phyloP scores from a whole-genome alignment of 768 basidiomycete species.

The Auriculariales sp. region DNA sequence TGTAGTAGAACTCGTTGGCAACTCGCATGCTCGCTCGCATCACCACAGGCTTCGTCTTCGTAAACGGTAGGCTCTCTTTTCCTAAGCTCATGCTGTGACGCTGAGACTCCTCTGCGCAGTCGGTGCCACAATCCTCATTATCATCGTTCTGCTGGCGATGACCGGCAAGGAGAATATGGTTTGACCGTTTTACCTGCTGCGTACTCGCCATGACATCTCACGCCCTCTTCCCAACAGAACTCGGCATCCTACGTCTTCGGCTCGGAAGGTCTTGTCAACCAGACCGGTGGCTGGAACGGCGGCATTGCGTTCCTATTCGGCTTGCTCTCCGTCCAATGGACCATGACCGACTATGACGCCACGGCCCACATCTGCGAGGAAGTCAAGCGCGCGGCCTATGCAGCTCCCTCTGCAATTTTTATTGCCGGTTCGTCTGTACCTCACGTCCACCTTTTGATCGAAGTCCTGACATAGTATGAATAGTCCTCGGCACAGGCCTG shows the following conservation, averaged over 20 bases:
- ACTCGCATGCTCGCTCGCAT: slow-evolving; percentile 62
- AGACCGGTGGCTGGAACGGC: slow-evolving; percentile 64
- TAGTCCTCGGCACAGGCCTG: slow-evolving; percentile 60
- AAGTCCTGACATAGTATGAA: no score
- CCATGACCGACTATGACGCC: slow-evolving; percentile 69
- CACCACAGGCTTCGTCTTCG: slow-evolving; percentile 68
- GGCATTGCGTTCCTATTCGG: slow-evolving; percentile 79
- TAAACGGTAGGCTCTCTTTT: slow-evolving; percentile 71
- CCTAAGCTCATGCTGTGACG: slow-evolving; percentile 21
- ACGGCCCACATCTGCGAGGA: slow-evolving; percentile 68
- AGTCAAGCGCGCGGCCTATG: slow-evolving; percentile 66
- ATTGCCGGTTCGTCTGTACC: slow-evolving; percentile 26
- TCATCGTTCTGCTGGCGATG: slow-evolving; percentile 22
- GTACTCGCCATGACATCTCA: slow-evolving; percentile 20
- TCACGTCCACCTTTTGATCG: neutral
- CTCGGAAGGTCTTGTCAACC: slow-evolving; percentile 55
- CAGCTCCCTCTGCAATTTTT: slow-evolving; percentile 51
- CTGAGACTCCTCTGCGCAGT: slow-evolving; percentile 1
- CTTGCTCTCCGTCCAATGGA: slow-evolving; percentile 78
- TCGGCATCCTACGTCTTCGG: slow-evolving; percentile 70
- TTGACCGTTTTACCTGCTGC: neutral
- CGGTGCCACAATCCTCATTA: slow-evolving; percentile 12
- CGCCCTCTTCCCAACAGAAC: slow-evolving; percentile 66
- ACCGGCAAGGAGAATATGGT: slow-evolving; percentile 1
- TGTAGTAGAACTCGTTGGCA: slow-evolving; percentile 45